Evolutionary conservation across 2,329 filamentous ascomycete genomes (phyloP).

Genomic region (Fusarium sulawesiense): DNA sequence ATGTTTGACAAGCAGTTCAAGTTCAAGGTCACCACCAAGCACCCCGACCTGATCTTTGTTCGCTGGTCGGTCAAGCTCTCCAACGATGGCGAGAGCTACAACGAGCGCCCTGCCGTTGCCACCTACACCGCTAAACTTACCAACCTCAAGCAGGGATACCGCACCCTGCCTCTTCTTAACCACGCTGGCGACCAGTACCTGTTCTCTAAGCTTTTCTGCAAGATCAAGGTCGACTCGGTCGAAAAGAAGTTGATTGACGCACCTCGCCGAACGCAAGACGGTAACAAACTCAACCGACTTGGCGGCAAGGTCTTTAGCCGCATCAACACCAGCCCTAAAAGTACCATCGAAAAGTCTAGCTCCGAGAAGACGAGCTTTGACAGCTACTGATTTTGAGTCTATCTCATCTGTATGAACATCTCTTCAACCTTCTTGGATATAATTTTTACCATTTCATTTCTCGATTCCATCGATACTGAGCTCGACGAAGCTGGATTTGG

Average conservation of each 20-base stretch:
- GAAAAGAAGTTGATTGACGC: slow-evolving; percentile 68
- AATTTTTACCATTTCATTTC: slow-evolving; percentile 36
- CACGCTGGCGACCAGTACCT: slow-evolving; percentile 90
- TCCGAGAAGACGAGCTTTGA: slow-evolving; percentile 62
- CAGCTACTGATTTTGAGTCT: slow-evolving; percentile 47
- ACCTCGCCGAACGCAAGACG: slow-evolving; percentile 54
- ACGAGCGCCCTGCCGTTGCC: slow-evolving; percentile 72
- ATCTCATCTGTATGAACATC: slow-evolving; percentile 38
- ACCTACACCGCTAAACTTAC: slow-evolving; percentile 93
- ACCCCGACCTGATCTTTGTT: slow-evolving; percentile 92
- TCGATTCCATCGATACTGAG: slow-evolving; percentile 36
- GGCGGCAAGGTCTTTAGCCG: slow-evolving; percentile 69
- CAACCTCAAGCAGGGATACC: slow-evolving; percentile 91
- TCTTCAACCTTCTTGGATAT: slow-evolving; percentile 42
- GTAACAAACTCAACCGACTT: slow-evolving; percentile 67
- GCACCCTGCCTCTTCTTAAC: slow-evolving; percentile 90
- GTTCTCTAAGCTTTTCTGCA: slow-evolving; percentile 94
- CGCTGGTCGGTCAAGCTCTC: slow-evolving; percentile 93
- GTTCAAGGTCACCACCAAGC: slow-evolving; percentile 90
- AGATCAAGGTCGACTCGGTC: slow-evolving; percentile 74
- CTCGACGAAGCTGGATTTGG: slow-evolving; percentile 24
- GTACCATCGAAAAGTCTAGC: slow-evolving; percentile 64
- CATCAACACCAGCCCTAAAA: slow-evolving; percentile 62
- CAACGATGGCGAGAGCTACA: slow-evolving; percentile 76
- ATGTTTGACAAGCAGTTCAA: slow-evolving; percentile 83